Conservation (phyloP, 129 eudicot species). For the Erigeron canadensis region DNA sequence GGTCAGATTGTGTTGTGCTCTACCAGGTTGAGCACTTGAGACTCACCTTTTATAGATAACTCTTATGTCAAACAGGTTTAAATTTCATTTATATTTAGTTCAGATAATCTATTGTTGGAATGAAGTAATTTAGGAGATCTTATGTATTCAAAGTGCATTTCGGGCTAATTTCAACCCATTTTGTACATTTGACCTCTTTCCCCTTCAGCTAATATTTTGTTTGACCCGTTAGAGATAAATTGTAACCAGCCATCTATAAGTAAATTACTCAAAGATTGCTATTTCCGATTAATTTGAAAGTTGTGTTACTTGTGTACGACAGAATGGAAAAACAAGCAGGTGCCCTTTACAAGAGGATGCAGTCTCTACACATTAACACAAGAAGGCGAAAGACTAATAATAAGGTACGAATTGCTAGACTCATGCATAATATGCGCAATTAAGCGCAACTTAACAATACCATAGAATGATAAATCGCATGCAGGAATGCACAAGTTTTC, state of each 20-base stretch:
- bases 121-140: neutral
- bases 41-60: neutral
- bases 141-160: neutral
- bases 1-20: neutral
- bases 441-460: neutral
- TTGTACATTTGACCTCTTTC: neutral
- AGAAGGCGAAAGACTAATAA: constrained; percentile 51
- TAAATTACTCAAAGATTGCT: neutral
- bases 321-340: constrained; percentile 83
- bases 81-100: neutral
- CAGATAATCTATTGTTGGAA: neutral
- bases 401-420: constrained; percentile 42
- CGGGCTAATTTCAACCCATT: neutral
- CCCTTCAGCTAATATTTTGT: neutral
- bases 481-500: constrained; percentile 76
- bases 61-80: neutral
- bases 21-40: too few species aligned
- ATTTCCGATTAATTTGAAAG: neutral
- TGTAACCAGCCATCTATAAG: constrained; percentile 9
- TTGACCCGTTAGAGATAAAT: neutral
- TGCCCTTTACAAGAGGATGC: constrained; percentile 88
- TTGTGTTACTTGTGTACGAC: constrained; percentile 9
- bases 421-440: neutral
- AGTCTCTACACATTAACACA: constrained; percentile 57
- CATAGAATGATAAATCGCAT: neutral